Percentiles rank a stretch among this genome's conserved stretches.
These are phyloP conservation scores for Umbellularia californica DNA, from an alignment of 164 flowering plant genomes.

Conservation along the genomic window DNA sequence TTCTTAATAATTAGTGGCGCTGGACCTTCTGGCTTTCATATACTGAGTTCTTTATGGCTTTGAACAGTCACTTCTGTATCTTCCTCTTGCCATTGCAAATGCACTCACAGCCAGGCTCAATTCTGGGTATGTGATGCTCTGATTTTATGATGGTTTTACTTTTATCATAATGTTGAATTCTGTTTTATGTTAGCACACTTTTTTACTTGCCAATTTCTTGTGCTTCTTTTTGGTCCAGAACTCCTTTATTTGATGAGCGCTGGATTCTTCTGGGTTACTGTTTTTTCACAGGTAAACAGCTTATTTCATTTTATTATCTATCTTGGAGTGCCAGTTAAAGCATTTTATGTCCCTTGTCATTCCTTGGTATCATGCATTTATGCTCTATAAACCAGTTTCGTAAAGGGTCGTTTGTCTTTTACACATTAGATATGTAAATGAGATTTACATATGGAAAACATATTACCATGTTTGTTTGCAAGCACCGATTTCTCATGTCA, in stretches of 20 bases:
- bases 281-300: conserved; percentile 60
- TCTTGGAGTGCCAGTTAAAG: neutral
- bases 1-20: no score
- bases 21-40: no score
- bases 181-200: neutral
- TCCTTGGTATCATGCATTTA: neutral
- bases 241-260: conserved; percentile 75
- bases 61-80: conserved; percentile 79
- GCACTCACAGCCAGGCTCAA: conserved; percentile 77
- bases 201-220: conserved; percentile 3
- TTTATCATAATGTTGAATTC: neutral
- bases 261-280: conserved; percentile 75
- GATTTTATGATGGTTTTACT: neutral
- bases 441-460: no score
- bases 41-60: neutral
- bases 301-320: neutral
- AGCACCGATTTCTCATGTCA: no score
- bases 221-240: conserved; percentile 38
- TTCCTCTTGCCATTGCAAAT: conserved; percentile 94
- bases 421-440: no score
- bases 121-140: conserved; percentile 57
- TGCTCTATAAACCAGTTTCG: no score
- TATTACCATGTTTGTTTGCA: no score
- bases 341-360: neutral
- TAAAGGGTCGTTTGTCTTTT: no score